phyloP scores from a whole-genome alignment of 2,329 filamentous ascomycete genomes.

The Penicillium sp. region DNA sequence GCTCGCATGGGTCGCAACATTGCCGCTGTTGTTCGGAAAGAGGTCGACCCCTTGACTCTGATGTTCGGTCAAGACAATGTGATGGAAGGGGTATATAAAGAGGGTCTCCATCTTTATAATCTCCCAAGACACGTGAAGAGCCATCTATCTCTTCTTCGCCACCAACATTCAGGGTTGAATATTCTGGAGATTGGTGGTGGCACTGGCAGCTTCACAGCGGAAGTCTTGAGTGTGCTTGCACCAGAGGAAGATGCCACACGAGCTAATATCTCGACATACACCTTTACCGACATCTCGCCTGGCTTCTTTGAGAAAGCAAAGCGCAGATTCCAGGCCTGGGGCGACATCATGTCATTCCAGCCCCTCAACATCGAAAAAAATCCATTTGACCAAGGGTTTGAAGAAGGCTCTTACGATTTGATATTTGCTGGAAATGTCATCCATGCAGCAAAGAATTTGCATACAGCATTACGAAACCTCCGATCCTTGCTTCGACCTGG shows the following conservation, averaged over 20 bases:
- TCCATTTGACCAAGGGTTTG: conserved; percentile 30
- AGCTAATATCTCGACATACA: conserved; percentile 22
- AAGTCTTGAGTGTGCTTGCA: conserved; percentile 18
- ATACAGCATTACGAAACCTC: conserved; percentile 11
- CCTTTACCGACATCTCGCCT: conserved; percentile 34
- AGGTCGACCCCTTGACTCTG: conserved; percentile 33
- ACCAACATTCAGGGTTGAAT: conserved; percentile 18
- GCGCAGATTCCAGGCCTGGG: conserved; percentile 23
- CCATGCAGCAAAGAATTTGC: conserved; percentile 30
- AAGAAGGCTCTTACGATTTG: conserved; percentile 31
- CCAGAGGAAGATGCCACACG: conserved; percentile 4
- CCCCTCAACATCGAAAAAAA: conserved; percentile 31
- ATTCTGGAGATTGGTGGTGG: conserved; percentile 32
- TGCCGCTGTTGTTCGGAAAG: conserved; percentile 24
- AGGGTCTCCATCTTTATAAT: conserved; percentile 25
- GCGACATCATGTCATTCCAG: conserved; percentile 28
- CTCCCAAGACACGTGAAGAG: conserved; percentile 18
- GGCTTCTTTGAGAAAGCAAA: conserved; percentile 31
- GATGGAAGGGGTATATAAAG: conserved; percentile 31
- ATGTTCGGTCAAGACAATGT: conserved; percentile 36
- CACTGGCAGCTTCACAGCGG: conserved; percentile 29
- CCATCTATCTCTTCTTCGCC: conserved; percentile 20
- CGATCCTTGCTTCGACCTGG: conserved; percentile 19
- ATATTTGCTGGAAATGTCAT: conserved; percentile 37
- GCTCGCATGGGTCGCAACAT: conserved; percentile 35